Evolutionary conservation across 23 red algal genomes (phyloP).

Genomic region (Gracilaria caudata): DNA sequence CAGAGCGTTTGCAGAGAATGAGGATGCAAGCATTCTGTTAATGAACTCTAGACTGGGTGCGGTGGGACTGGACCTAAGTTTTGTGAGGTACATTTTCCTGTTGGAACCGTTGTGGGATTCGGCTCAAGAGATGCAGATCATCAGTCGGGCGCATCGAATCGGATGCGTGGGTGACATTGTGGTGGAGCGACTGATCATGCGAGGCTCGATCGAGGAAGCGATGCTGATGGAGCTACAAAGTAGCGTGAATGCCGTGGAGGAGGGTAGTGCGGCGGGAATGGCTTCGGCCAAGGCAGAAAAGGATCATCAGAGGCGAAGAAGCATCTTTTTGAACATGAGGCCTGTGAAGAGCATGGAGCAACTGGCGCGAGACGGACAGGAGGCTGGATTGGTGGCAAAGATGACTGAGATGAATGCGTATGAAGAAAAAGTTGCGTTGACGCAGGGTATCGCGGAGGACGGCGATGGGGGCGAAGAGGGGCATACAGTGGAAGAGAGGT

Average conservation of each 20-base stretch:
- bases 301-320: slow-evolving; percentile 13
- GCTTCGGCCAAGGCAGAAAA: slow-evolving; percentile 12
- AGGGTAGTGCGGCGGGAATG: background rate
- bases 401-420: background rate
- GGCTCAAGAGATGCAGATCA: slow-evolving; percentile 87
- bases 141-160: slow-evolving; percentile 93
- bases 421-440: background rate
- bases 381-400: slow-evolving; percentile 1
- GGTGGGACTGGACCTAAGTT: slow-evolving; percentile 88
- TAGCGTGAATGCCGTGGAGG: slow-evolving; percentile 4
- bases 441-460: background rate
- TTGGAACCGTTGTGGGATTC: slow-evolving; percentile 94
- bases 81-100: slow-evolving; percentile 84
- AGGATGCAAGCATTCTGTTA: slow-evolving; percentile 35
- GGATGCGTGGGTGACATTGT: slow-evolving; percentile 71
- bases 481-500: background rate
- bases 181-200: slow-evolving; percentile 90
- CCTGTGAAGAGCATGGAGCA: slow-evolving; percentile 19
- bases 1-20: slow-evolving; percentile 31
- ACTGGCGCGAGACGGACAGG: slow-evolving; percentile 1
- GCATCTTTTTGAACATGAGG: slow-evolving; percentile 22
- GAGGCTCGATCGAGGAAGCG: slow-evolving; percentile 80
- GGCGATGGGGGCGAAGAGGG: background rate
- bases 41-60: slow-evolving; percentile 57
- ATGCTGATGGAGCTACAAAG: slow-evolving; percentile 47